phyloP scores from a whole-genome alignment of 2,329 filamentous ascomycete species.

The Harringtonia aguacate region DNA sequence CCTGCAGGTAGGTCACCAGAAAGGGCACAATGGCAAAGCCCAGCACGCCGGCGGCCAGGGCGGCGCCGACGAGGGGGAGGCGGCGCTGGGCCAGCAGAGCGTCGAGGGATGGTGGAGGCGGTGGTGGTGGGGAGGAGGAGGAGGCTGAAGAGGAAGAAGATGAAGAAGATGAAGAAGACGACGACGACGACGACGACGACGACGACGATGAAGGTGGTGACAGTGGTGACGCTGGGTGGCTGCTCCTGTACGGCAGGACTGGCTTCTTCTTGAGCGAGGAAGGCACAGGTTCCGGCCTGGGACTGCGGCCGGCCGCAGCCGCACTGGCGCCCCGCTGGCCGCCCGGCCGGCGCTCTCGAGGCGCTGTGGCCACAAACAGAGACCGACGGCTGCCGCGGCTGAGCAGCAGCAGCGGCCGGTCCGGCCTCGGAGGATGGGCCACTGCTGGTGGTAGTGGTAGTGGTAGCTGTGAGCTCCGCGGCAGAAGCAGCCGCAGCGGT shows the following conservation, averaged over 20 bases:
- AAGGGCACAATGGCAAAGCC: constrained; percentile 13
- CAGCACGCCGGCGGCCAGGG: constrained; percentile 13
- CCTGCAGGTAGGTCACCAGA: constrained; percentile 9
- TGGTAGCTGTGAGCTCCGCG: no score
- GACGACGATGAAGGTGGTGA: neutral
- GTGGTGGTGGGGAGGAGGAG: constrained; percentile 1
- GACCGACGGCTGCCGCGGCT: no score
- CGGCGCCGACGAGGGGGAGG: constrained; percentile 12
- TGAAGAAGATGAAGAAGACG: neutral
- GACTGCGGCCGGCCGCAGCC: no score
- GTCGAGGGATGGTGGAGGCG: constrained; percentile 1
- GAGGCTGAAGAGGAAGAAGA: constrained; percentile 1
- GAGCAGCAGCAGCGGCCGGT: no score
- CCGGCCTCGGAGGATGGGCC: no score
- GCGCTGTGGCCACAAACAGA: no score
- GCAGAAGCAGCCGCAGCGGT: no score
- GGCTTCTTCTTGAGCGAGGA: no score
- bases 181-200: neutral
- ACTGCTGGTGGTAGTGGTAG: no score
- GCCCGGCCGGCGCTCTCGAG: no score
- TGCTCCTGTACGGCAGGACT: neutral
- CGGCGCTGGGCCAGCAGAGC: constrained; percentile 13
- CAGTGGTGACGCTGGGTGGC: neutral
- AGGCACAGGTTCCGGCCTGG: no score
- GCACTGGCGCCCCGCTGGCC: no score